Evolutionary conservation across 768 basidiomycete species (phyloP).

Genomic region (Rhizopogon vulgaris): DNA sequence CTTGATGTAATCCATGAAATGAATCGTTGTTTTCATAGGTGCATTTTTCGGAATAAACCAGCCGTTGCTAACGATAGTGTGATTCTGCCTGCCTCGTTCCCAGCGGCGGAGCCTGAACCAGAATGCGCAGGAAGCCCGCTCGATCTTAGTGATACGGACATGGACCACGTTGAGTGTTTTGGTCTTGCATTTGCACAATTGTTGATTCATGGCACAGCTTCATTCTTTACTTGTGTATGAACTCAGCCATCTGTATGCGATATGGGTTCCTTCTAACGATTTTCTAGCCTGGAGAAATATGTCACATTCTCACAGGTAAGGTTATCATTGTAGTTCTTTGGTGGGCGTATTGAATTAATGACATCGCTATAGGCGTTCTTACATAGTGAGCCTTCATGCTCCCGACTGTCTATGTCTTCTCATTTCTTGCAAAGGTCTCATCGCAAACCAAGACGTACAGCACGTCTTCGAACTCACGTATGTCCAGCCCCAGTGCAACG

Average conservation of each 20-base stretch:
- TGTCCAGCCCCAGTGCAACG: neutral
- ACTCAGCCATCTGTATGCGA: neutral
- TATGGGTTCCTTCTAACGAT: slow-evolving; percentile 32
- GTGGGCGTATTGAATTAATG: neutral
- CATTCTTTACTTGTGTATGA: slow-evolving; percentile 56
- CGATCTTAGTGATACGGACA: slow-evolving; percentile 37
- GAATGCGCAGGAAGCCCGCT: slow-evolving; percentile 16
- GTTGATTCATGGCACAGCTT: slow-evolving; percentile 28
- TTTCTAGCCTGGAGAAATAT: slow-evolving; percentile 32
- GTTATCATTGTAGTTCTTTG: neutral
- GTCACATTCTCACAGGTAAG: slow-evolving; percentile 23
- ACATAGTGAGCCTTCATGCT: slow-evolving; percentile 9
- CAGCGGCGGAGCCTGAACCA: slow-evolving; percentile 25
- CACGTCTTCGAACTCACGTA: slow-evolving; percentile 23
- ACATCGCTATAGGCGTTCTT: slow-evolving; percentile 14
- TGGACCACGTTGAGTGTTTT: slow-evolving; percentile 35
- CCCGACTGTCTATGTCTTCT: neutral
- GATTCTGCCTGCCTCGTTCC: slow-evolving; percentile 49
- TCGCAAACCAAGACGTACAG: slow-evolving; percentile 17
- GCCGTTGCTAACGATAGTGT: slow-evolving; percentile 32
- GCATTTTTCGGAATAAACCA: slow-evolving; percentile 35
- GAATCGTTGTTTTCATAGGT: slow-evolving; percentile 27
- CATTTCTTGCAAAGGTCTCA: slow-evolving; percentile 12
- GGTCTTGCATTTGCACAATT: neutral
- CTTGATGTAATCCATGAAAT: neutral